These are phyloP conservation scores for Acanthamoeba culbertsoni DNA, from an alignment of 208 protist genomes.

Conservation along the genomic window DNA sequence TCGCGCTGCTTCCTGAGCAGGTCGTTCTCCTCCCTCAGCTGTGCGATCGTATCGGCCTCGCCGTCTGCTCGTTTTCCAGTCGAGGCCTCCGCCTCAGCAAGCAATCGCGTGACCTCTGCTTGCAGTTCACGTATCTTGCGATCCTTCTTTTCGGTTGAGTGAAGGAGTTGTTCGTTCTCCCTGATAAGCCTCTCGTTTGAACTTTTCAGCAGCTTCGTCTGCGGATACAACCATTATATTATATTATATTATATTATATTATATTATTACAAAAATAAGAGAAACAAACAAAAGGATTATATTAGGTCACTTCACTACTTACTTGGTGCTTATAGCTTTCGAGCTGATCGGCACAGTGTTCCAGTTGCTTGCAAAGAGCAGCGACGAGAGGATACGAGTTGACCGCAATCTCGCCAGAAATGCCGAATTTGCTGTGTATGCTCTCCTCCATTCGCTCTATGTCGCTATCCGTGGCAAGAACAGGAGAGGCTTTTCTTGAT, in stretches of 20 bases:
- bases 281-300: background rate
- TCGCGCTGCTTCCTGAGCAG: slow-evolving; percentile 26
- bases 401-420: background rate
- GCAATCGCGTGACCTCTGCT: background rate
- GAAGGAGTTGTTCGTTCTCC: slow-evolving; percentile 2
- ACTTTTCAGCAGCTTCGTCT: slow-evolving; percentile 37
- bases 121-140: background rate
- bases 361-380: background rate
- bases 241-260: background rate
- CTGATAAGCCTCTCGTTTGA: slow-evolving; percentile 7
- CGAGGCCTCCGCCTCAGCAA: background rate
- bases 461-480: background rate
- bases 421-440: background rate
- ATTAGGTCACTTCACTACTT: no score
- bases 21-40: slow-evolving; percentile 29
- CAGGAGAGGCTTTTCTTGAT: background rate
- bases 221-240: background rate
- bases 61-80: background rate
- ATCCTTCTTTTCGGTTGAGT: slow-evolving; percentile 2
- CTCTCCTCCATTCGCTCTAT: slow-evolving; percentile 11
- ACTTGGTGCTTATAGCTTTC: background rate
- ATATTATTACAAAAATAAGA: background rate
- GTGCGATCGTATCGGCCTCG: background rate
- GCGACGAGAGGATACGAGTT: background rate
- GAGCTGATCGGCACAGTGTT: background rate